A percentile compares a stretch with the other conserved stretches of the same genome.
Conservation (phyloP, 257 asterid genomes). For the Primulina tabacum region DNA sequence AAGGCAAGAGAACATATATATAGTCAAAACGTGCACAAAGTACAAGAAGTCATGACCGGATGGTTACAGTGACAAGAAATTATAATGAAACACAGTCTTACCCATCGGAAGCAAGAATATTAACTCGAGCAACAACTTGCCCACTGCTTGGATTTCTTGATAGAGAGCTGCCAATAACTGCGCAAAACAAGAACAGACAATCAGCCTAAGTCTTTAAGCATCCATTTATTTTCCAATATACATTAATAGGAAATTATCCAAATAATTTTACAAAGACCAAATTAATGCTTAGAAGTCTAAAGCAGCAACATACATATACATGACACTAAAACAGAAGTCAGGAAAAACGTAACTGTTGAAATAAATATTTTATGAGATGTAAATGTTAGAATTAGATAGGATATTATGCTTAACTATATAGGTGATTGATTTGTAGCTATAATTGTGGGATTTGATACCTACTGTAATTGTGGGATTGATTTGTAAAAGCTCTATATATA, state of each 20-base stretch:
- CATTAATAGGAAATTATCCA: background rate
- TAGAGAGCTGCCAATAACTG: slow-evolving; percentile 96
- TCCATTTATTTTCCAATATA: background rate
- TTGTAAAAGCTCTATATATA: too few relatives aligned
- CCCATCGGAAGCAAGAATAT: slow-evolving; percentile 92
- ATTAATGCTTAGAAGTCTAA: background rate
- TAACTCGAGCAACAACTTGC: slow-evolving; percentile 92
- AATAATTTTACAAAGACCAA: background rate
- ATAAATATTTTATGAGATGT: too few relatives aligned
- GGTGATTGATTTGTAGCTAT: too few relatives aligned
- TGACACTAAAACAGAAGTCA: background rate
- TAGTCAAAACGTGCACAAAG: slow-evolving; percentile 1
- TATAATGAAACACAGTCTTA: slow-evolving; percentile 30
- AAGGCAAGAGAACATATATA: slow-evolving; percentile 18
- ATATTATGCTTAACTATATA: too few relatives aligned
- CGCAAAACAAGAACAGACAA: slow-evolving; percentile 23
- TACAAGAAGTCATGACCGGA: background rate
- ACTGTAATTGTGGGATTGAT: too few relatives aligned
- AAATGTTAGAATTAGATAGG: too few relatives aligned
- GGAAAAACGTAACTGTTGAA: background rate
- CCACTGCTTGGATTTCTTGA: slow-evolving; percentile 80
- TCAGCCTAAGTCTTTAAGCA: slow-evolving; percentile 18
- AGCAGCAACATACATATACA: background rate
- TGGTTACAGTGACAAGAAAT: background rate
- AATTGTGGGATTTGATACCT: too few relatives aligned